Base-by-base conservation (phyloP, 257 asterid species). In the Ilex asprella region DNA sequence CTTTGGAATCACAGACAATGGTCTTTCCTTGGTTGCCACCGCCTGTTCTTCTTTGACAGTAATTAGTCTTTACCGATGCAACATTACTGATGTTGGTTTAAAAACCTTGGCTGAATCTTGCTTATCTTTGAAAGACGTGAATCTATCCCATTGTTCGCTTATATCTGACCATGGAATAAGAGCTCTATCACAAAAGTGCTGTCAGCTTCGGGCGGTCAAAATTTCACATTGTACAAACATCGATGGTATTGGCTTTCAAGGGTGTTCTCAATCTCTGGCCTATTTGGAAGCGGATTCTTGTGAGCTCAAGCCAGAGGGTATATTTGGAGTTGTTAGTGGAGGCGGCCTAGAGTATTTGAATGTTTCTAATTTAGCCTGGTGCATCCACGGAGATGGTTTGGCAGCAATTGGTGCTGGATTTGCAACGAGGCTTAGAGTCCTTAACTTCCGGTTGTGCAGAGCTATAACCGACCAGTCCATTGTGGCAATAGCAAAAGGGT, bases 61-160 rank as follows among this genome's bases (percentile, higher is more conserved):
- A 59, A 44, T 89, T 44, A 84, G 96, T 71, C 93, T 89, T 60
- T 81, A 82, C 70, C 72, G 91, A 57, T 86, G 94, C 73, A 79
- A 75, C 63, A 60, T 89, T 55, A 89, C 88, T 2, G 86, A 89
- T 72, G 1, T 47, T 49, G 93, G 94, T 56, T 67, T 89, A 32
- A 63, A 76, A 66, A 58, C 74, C 63, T 64, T 89, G 69, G 77
- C 88, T 1, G 66, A 73, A 61, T 79, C 68, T 72, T 82, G 94
- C 60, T 31, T 35, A 16, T 55, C 65, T 16, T 65, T 89, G 47
- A 67, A 72, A 75, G 86, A 77, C 31, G 81, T 86, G 61, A 85
- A 89, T 65, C 82, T 89, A 9, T 81, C 94, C 0, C 73, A 79
- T 70, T 84, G 85, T 72, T 74, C 66, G 3, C 75, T 60, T 46